phyloP scores from a whole-genome alignment of 352 stramenopile species.

The Thraustochytrium sp. region DNA sequence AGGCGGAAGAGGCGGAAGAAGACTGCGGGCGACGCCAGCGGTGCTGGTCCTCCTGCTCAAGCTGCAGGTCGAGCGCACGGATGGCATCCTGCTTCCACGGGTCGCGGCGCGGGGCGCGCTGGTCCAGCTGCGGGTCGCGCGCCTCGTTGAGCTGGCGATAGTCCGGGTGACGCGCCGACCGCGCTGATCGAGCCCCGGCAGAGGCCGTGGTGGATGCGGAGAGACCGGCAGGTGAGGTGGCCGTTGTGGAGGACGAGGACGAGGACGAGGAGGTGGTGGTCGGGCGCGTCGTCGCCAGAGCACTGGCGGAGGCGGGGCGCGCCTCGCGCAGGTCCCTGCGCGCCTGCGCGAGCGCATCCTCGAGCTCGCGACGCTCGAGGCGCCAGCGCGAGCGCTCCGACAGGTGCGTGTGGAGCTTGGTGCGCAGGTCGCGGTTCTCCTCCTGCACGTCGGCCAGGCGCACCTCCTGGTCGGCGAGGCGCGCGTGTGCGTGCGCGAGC shows the following conservation, averaged over 20 bases:
- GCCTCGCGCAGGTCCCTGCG: not conserved
- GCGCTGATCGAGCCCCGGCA: too few relatives aligned
- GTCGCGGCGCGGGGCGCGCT: too few relatives aligned
- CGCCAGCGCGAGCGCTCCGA: not conserved
- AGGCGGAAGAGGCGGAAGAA: not conserved
- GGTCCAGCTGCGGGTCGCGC: too few relatives aligned
- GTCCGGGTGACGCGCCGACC: too few relatives aligned
- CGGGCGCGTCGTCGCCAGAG: too few relatives aligned
- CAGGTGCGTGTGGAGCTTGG: not conserved
- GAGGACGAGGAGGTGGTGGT: too few relatives aligned
- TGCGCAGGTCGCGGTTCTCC: not conserved
- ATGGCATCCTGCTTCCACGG: too few relatives aligned
- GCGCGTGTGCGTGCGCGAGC: not conserved
- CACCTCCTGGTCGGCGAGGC: constrained; percentile 7
- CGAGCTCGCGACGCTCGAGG: not conserved
- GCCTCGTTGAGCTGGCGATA: too few relatives aligned
- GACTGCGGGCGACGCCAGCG: not conserved
- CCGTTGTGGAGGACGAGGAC: too few relatives aligned
- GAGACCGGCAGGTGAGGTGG: too few relatives aligned
- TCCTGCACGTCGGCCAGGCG: not conserved
- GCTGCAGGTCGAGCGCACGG: not conserved
- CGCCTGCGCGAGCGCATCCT: not conserved
- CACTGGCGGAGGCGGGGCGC: too few relatives aligned
- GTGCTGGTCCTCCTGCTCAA: not conserved
- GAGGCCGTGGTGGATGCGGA: too few relatives aligned